phyloP scores from a whole-genome alignment of 331 rosid species.

The Spiraea crenata region DNA sequence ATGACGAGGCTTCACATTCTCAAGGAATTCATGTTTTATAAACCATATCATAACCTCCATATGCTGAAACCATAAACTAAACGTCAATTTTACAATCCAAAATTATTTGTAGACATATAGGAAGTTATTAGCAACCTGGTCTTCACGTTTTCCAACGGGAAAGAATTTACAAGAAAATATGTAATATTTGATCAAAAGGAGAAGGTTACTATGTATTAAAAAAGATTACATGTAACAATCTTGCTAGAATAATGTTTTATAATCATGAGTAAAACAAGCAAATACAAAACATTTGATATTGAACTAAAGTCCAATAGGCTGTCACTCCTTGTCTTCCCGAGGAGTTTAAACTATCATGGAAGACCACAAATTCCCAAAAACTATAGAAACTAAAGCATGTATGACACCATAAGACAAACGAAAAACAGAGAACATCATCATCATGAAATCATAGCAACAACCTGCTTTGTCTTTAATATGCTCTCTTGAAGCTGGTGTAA shows the following conservation, averaged over 20 bases:
- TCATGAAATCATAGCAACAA: constrained; percentile 29
- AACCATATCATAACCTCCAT: constrained; percentile 93
- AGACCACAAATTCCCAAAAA: neutral
- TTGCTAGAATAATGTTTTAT: constrained; percentile 2
- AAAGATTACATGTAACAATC: neutral
- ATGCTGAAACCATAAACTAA: constrained; percentile 57
- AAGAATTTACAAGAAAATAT: neutral
- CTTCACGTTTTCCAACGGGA: neutral
- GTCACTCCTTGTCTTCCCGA: neutral
- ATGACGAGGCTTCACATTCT: constrained; percentile 51
- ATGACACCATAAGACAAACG: neutral
- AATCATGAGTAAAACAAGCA: neutral
- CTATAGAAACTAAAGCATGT: constrained; percentile 10
- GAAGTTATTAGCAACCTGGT: neutral
- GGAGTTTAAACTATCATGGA: neutral
- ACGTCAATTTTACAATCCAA: neutral
- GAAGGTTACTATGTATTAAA: neutral
- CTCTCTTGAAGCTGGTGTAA: constrained; percentile 81
- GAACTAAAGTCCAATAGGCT: neutral
- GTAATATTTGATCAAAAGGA: neutral
- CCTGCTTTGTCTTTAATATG: constrained; percentile 87
- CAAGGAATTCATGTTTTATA: constrained; percentile 69
- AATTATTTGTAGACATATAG: constrained; percentile 4
- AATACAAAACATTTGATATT: neutral
- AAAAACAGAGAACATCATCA: neutral